These are phyloP conservation scores for Beauveria scarabaeidicola DNA, from an alignment of 2,329 filamentous ascomycete species.

Conservation along the genomic window DNA sequence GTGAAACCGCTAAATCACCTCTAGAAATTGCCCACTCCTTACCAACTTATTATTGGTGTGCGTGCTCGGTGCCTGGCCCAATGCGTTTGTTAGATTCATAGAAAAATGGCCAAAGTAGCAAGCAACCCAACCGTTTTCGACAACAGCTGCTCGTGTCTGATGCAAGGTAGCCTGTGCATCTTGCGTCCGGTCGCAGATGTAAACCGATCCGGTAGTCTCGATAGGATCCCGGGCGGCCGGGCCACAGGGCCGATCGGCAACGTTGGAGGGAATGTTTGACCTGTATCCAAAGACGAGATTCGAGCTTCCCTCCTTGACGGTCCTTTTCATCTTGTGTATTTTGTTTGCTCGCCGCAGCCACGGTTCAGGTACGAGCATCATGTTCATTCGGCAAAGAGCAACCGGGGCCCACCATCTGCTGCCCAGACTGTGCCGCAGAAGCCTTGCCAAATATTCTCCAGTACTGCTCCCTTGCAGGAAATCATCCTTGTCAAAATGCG, in stretches of 20 bases:
- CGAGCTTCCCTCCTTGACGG: neutral
- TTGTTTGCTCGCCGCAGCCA: neutral
- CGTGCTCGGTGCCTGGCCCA: too few relatives aligned
- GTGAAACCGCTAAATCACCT: too few relatives aligned
- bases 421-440: slow-evolving; percentile 3
- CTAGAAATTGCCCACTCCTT: too few relatives aligned
- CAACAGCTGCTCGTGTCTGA: too few relatives aligned
- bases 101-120: too few relatives aligned
- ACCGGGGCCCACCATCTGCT: neutral
- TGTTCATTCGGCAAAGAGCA: neutral
- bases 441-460: neutral
- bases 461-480: neutral
- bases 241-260: neutral
- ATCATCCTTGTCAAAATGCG: neutral
- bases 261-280: neutral
- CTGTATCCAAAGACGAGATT: neutral
- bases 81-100: too few relatives aligned
- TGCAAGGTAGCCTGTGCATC: too few relatives aligned
- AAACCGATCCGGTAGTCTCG: neutral
- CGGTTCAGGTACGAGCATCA: neutral
- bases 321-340: neutral
- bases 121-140: too few relatives aligned
- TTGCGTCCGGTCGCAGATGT: too few relatives aligned
- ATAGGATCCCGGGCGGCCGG: neutral
- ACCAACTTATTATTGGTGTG: too few relatives aligned